Conservation (phyloP, 208 protist genomes). For the Trypanosoma boissoni region DNA sequence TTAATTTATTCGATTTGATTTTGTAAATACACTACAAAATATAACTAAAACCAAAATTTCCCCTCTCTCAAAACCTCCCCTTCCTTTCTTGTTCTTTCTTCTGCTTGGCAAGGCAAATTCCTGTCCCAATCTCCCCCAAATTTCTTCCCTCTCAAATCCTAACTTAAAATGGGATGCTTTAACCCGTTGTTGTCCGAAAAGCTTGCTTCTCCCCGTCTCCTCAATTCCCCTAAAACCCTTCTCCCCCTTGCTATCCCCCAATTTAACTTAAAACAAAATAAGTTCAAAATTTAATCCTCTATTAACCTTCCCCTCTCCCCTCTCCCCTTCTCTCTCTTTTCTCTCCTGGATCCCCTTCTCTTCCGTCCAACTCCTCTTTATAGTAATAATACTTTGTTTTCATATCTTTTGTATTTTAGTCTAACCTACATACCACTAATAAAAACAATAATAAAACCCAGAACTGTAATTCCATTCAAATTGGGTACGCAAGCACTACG, state of each 20-base stretch:
- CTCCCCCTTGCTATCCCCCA: slow-evolving; percentile 22
- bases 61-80: slow-evolving; percentile 31
- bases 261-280: slow-evolving; percentile 13
- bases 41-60: slow-evolving; percentile 44
- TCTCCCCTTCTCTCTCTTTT: slow-evolving; percentile 30
- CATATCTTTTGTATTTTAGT: slow-evolving; percentile 38
- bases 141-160: slow-evolving; percentile 16
- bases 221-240: slow-evolving; percentile 24
- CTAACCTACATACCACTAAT: slow-evolving; percentile 79
- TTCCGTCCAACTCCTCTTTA: slow-evolving; percentile 31
- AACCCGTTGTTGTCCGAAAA: slow-evolving; percentile 26
- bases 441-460: slow-evolving; percentile 87
- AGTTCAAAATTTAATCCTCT: slow-evolving; percentile 26
- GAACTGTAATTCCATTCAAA: slow-evolving; percentile 88
- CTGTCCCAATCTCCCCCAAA: slow-evolving; percentile 28
- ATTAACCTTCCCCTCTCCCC: slow-evolving; percentile 11
- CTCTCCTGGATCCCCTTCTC: slow-evolving; percentile 30
- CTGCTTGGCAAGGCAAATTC: slow-evolving; percentile 30
- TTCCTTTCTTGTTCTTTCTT: slow-evolving; percentile 29
- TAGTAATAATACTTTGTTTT: slow-evolving; percentile 27
- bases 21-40: slow-evolving; percentile 55
- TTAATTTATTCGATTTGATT: slow-evolving; percentile 90
- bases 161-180: slow-evolving; percentile 8
- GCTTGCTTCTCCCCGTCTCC: slow-evolving; percentile 27
- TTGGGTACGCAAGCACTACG: slow-evolving; percentile 78